These are phyloP conservation scores for Amanita phalloides DNA, from an alignment of 768 basidiomycete genomes.

Conservation along the genomic window DNA sequence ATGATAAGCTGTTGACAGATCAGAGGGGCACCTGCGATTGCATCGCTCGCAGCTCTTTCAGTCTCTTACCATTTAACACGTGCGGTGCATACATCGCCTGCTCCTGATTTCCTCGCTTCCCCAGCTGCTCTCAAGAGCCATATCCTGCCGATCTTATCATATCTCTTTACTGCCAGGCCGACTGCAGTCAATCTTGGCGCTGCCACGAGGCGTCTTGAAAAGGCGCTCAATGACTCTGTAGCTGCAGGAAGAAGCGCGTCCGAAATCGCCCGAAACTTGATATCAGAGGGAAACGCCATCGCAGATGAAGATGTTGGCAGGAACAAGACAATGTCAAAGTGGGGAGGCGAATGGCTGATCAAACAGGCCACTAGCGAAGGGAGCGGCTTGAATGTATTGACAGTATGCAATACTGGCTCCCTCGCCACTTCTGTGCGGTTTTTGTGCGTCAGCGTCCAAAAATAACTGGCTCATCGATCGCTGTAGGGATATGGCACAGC, in stretches of 20 bases:
- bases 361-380: constrained; percentile 29
- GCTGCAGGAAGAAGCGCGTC: constrained; percentile 33
- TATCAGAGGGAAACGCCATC: constrained; percentile 64
- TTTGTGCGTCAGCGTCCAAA: not conserved
- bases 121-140: constrained; percentile 39
- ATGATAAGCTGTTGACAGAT: constrained; percentile 21
- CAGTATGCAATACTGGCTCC: constrained; percentile 96
- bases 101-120: constrained; percentile 47
- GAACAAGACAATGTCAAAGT: constrained; percentile 76
- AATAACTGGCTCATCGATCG: constrained; percentile 1
- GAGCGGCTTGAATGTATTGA: constrained; percentile 64
- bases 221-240: constrained; percentile 32
- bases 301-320: constrained; percentile 81
- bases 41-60: constrained; percentile 78
- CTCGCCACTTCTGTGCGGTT: constrained; percentile 79
- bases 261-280: constrained; percentile 44
- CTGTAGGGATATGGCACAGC: constrained; percentile 93
- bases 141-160: constrained; percentile 50
- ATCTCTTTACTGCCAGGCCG: constrained; percentile 80
- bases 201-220: constrained; percentile 63
- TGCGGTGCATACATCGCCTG: constrained; percentile 32
- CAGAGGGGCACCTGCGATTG: constrained; percentile 92
- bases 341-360: constrained; percentile 81
- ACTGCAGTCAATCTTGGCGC: constrained; percentile 94
- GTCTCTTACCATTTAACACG: constrained; percentile 55